phyloP scores from a whole-genome alignment of 2,329 filamentous ascomycete genomes.

The Didymella glomerata region DNA sequence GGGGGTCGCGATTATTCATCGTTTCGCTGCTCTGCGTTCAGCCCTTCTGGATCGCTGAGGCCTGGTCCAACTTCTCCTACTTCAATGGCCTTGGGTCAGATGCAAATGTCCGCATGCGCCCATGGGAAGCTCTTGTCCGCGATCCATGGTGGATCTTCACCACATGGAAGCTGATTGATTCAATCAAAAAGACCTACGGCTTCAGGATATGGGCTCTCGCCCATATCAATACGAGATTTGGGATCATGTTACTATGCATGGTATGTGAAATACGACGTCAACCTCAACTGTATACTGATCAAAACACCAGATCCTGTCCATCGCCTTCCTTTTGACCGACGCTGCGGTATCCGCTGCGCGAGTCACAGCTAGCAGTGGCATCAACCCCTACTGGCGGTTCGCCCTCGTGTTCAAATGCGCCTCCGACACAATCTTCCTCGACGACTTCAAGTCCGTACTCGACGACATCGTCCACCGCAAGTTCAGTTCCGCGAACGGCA shows the following conservation, averaged over 20 bases:
- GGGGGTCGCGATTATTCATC: slow-evolving; percentile 48
- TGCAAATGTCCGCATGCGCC: slow-evolving; percentile 41
- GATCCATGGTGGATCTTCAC: slow-evolving; percentile 52
- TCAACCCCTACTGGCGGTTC: slow-evolving; percentile 50
- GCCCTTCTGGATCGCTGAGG: slow-evolving; percentile 48
- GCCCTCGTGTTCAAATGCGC: slow-evolving; percentile 50
- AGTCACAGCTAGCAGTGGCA: slow-evolving; percentile 38
- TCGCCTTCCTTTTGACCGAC: slow-evolving; percentile 45
- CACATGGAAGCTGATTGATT: slow-evolving; percentile 43
- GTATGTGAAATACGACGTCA: slow-evolving; percentile 7
- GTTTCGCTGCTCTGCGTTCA: slow-evolving; percentile 43
- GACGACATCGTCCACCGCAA: slow-evolving; percentile 43
- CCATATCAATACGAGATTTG: slow-evolving; percentile 43
- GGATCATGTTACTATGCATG: slow-evolving; percentile 49
- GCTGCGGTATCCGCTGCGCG: slow-evolving; percentile 42
- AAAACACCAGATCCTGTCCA: slow-evolving; percentile 28
- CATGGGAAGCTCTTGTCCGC: slow-evolving; percentile 45
- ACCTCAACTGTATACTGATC: background rate
- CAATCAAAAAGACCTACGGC: slow-evolving; percentile 47
- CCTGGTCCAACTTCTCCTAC: slow-evolving; percentile 49
- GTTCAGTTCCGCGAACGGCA: slow-evolving; percentile 32
- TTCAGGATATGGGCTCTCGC: slow-evolving; percentile 40
- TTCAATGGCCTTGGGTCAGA: slow-evolving; percentile 46
- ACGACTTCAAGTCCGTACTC: slow-evolving; percentile 49
- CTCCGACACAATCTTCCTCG: slow-evolving; percentile 48